phyloP scores from a whole-genome alignment of 805 yeast genomes.

The Diddensiella caesifluorescens region DNA sequence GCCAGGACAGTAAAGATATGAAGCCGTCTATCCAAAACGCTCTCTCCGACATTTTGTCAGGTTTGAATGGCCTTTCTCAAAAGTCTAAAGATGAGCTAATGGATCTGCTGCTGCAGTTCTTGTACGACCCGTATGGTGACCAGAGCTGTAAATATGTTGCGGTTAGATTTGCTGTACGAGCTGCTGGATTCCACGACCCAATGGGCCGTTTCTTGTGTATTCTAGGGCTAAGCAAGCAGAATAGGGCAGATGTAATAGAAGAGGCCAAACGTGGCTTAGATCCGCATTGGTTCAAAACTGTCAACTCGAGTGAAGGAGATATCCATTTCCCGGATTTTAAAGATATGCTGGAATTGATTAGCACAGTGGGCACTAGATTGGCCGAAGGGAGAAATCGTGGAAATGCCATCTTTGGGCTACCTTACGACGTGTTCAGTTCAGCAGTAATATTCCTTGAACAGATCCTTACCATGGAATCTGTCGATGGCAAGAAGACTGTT shows the following conservation, averaged over 20 bases:
- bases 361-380: slow-evolving; percentile 15
- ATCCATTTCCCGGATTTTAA: slow-evolving; percentile 53
- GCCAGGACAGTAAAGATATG: slow-evolving; percentile 57
- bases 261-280: slow-evolving; percentile 76
- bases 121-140: slow-evolving; percentile 37
- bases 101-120: slow-evolving; percentile 32
- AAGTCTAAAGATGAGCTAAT: slow-evolving; percentile 42
- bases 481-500: slow-evolving; percentile 47
- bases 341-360: slow-evolving; percentile 31
- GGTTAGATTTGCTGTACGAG: slow-evolving; percentile 56
- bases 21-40: slow-evolving; percentile 68
- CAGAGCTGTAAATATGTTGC: slow-evolving; percentile 58
- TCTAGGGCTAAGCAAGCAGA: slow-evolving; percentile 52
- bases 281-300: slow-evolving; percentile 70
- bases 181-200: slow-evolving; percentile 62
- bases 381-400: not conserved
- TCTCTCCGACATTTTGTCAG: slow-evolving; percentile 52
- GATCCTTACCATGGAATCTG: slow-evolving; percentile 61
- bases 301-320: slow-evolving; percentile 36
- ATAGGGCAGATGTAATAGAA: slow-evolving; percentile 68
- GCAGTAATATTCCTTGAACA: slow-evolving; percentile 53
- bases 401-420: slow-evolving; percentile 6
- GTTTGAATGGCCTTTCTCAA: slow-evolving; percentile 33
- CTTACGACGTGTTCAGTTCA: slow-evolving; percentile 21
- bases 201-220: slow-evolving; percentile 64